These are phyloP conservation scores for Tuber aestivum DNA, from an alignment of 495 filamentous ascomycete genomes.

Conservation along the genomic window DNA sequence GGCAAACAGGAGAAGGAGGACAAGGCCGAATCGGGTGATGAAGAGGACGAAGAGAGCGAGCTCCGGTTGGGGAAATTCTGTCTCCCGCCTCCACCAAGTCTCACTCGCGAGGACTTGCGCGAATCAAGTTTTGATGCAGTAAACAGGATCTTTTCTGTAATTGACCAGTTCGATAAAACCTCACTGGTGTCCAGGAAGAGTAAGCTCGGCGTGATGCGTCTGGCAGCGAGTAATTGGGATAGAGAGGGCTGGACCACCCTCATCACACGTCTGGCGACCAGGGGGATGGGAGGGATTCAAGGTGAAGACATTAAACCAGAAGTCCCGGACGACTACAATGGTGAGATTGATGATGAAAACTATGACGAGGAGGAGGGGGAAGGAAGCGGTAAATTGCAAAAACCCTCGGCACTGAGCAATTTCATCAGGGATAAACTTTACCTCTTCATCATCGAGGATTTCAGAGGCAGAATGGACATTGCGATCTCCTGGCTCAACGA, in stretches of 20 bases:
- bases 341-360: constrained; percentile 8
- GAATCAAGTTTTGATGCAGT: constrained; percentile 65
- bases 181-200: constrained; percentile 43
- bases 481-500: constrained; percentile 90
- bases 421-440: constrained; percentile 73
- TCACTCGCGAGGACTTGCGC: constrained; percentile 61
- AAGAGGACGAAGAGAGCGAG: constrained; percentile 38
- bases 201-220: constrained; percentile 63
- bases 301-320: constrained; percentile 45
- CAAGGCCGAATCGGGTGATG: constrained; percentile 26
- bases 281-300: constrained; percentile 61
- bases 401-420: constrained; percentile 43
- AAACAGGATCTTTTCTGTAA: constrained; percentile 67
- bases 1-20: constrained; percentile 28
- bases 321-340: not conserved
- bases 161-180: constrained; percentile 63
- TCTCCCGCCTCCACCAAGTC: constrained; percentile 67
- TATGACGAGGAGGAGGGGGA: constrained; percentile 38
- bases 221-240: constrained; percentile 80
- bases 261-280: constrained; percentile 76
- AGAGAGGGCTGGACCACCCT: constrained; percentile 87
- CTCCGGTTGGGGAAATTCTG: constrained; percentile 53
- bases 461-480: constrained; percentile 74
- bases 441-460: constrained; percentile 82
- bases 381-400: constrained; percentile 24